Conservation (phyloP, 257 asterid species). For the Penstemon davidsonii region DNA sequence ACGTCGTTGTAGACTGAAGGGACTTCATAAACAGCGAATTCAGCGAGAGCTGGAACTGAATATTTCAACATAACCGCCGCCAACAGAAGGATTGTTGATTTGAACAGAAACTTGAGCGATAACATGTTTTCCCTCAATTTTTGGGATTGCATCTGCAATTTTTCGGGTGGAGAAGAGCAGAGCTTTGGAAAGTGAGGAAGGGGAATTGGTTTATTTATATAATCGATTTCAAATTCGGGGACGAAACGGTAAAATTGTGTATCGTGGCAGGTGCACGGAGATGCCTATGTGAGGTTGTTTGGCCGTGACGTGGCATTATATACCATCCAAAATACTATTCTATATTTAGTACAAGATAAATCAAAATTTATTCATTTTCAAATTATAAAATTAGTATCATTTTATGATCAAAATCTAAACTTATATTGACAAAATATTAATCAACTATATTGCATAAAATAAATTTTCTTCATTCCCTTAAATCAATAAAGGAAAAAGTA, state of each 20-base stretch:
- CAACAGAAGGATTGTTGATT: slow-evolving; percentile 58
- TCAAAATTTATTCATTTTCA: too few species aligned
- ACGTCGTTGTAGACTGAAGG: slow-evolving; percentile 63
- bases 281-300: too few species aligned
- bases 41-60: slow-evolving; percentile 48
- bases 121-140: slow-evolving; percentile 34
- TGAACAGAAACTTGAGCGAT: slow-evolving; percentile 41
- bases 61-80: slow-evolving; percentile 58
- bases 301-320: too few species aligned
- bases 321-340: too few species aligned
- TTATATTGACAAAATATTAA: too few species aligned
- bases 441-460: too few species aligned
- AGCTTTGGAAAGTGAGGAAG: neutral
- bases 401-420: too few species aligned
- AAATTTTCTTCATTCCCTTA: too few species aligned
- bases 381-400: too few species aligned
- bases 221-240: neutral
- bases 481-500: too few species aligned
- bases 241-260: neutral
- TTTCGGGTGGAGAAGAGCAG: neutral
- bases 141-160: neutral
- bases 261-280: neutral
- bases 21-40: slow-evolving; percentile 48
- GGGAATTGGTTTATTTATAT: slow-evolving; percentile 9
- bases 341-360: too few species aligned